phyloP scores from a whole-genome alignment of 169 alveolate genomes.

The Plasmodium cynomolgi region DNA sequence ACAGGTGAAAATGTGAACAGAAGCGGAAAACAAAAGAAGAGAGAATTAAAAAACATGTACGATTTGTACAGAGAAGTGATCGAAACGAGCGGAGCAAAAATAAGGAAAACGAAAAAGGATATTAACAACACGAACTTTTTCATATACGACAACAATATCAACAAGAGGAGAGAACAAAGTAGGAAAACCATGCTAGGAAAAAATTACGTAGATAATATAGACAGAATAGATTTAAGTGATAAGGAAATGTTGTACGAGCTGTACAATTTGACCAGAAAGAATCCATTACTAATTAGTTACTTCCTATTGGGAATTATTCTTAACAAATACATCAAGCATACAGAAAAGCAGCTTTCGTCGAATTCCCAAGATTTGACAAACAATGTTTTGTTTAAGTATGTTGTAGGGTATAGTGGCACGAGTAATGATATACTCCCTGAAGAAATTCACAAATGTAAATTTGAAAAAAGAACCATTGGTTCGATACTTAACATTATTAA shows the following conservation, averaged over 20 bases:
- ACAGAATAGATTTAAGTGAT: conserved; percentile 87
- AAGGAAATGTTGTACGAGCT: conserved; percentile 82
- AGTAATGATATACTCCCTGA: conserved; percentile 93
- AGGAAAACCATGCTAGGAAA: conserved; percentile 17
- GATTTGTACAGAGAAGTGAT: conserved; percentile 64
- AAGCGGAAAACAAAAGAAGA: background rate
- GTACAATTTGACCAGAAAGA: conserved; percentile 78
- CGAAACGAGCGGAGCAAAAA: conserved; percentile 73
- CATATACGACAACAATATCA: conserved; percentile 39
- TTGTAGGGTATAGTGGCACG: conserved; percentile 95
- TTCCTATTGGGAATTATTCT: conserved; percentile 85
- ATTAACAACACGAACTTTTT: conserved; percentile 68
- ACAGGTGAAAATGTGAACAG: background rate
- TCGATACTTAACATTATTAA: conserved; percentile 85
- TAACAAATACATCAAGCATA: conserved; percentile 89
- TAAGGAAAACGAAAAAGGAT: conserved; percentile 75
- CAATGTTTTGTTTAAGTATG: conserved; percentile 87
- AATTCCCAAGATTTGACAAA: conserved; percentile 93
- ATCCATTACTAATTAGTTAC: conserved; percentile 86
- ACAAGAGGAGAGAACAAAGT: conserved; percentile 14
- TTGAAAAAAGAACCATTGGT: conserved; percentile 92
- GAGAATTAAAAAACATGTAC: conserved; percentile 52
- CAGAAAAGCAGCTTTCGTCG: conserved; percentile 89
- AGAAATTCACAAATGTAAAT: conserved; percentile 90
- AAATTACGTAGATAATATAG: conserved; percentile 75